Percentiles rank a stretch among this genome's conserved stretches.
phyloP scores from a whole-genome alignment of 2,329 filamentous ascomycete genomes.

The Canariomyces notabilis region DNA sequence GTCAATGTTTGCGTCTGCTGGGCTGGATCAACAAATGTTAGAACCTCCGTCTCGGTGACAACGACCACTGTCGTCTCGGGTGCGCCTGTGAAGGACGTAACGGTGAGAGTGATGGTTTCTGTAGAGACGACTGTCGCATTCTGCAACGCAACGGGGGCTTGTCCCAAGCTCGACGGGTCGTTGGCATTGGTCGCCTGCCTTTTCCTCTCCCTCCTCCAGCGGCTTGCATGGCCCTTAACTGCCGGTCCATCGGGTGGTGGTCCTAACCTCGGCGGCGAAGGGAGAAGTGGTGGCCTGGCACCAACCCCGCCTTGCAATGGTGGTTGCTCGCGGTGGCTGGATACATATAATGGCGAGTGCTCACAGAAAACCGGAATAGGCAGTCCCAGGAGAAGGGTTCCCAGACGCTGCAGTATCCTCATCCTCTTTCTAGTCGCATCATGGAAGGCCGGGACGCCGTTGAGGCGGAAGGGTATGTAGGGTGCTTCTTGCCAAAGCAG shows the following conservation, averaged over 20 bases:
- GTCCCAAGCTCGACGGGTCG: background rate
- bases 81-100: constrained; percentile 16
- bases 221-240: background rate
- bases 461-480: background rate
- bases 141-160: background rate
- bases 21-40: constrained; percentile 26
- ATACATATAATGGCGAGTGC: background rate
- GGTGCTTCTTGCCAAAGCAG: background rate
- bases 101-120: constrained; percentile 20
- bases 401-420: constrained; percentile 23
- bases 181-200: background rate
- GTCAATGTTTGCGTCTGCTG: constrained; percentile 24
- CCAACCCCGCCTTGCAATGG: background rate
- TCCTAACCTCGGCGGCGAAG: background rate
- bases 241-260: background rate
- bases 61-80: constrained; percentile 16
- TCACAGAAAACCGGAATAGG: background rate
- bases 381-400: constrained; percentile 21
- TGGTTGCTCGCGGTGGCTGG: background rate
- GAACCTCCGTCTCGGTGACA: constrained; percentile 21
- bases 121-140: constrained; percentile 17
- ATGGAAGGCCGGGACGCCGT: constrained; percentile 9
- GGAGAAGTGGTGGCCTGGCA: background rate
- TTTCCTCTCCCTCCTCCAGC: background rate
- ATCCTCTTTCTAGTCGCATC: constrained; percentile 23